Conservation (phyloP, 495 filamentous ascomycete species). For the Lepraria neglecta region DNA sequence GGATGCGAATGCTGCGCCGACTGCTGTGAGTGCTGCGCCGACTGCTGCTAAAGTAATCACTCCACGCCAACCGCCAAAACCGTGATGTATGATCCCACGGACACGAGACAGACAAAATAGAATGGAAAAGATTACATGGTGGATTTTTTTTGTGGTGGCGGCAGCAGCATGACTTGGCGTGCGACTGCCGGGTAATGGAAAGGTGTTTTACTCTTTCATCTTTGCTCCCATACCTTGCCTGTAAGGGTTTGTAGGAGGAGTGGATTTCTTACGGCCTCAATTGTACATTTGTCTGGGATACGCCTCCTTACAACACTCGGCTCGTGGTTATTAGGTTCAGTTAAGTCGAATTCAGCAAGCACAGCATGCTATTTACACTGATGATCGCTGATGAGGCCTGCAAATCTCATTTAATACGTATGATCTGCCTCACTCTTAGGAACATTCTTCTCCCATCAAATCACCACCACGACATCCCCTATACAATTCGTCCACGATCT, state of each 20-base stretch:
- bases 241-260: not conserved
- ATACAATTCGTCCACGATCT: no score
- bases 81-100: not conserved
- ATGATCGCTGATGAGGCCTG: not conserved
- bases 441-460: no score
- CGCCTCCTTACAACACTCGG: not conserved
- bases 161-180: no score
- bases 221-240: not conserved
- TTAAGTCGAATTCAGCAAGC: not conserved
- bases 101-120: not conserved
- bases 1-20: constrained; percentile 72
- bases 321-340: not conserved
- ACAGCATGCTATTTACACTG: not conserved
- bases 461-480: no score
- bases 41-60: constrained; percentile 18
- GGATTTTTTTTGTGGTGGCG: no score
- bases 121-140: no score
- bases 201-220: not conserved
- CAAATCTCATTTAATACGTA: no score
- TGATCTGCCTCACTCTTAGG: no score
- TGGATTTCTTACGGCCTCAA: constrained; percentile 2
- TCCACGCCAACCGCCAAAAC: not conserved
- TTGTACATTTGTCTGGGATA: not conserved
- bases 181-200: no score
- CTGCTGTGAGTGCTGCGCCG: constrained; percentile 52